Evolutionary conservation across 1,139 yeast species (phyloP), one percentile per base, ranked within the genome.

Genomic region (Zhuliangozyma parablackwelliae): DNA sequence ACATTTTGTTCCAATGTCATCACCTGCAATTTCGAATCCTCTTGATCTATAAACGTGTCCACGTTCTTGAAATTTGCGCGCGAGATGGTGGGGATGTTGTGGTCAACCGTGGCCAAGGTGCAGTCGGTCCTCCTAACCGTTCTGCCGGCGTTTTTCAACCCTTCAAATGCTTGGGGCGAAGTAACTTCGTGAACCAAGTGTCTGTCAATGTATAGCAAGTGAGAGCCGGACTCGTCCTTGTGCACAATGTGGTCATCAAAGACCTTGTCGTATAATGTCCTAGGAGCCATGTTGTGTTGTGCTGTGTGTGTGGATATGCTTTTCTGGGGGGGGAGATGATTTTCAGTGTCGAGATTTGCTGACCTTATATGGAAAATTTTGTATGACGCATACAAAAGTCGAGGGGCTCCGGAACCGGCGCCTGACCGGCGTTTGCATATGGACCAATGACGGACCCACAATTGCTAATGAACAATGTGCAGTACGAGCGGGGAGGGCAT

Each of bases 151-250:
- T 80, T 84, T 48, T 74, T 76, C 53, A 92, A 76, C 30, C 97
- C 97, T 67, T 92, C 98, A 57, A 92, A 92, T 8, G 98, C 98
- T 65, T 92, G 98, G 26, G 98, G 98, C 28, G 97, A 89, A 1
- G 98, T 92, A 38, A 92, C 98, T 67, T 92, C 98, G 61, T 92
- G 98, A 40, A 92, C 96, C 51, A 92, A 73, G 61, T 92, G 98
- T 65, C 98, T 86, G 65, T 92, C 98, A 45, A 92, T 90, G 63
- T 86, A 92, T 46, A 92, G 66, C 49, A 92, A 73, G 56, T 76
- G 82, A 10, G 96, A 88, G 28, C 94, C 95, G 27, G 88, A 80
- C 37, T 86, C 92, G 53, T 89, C 96, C 56, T 78, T 70, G 64
- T 89, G 92, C 50, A 92, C 97, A 39, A 90, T 69, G 59, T 92